Conservation (phyloP, 2,329 filamentous ascomycete genomes). For the Verticillium isaacii region DNA sequence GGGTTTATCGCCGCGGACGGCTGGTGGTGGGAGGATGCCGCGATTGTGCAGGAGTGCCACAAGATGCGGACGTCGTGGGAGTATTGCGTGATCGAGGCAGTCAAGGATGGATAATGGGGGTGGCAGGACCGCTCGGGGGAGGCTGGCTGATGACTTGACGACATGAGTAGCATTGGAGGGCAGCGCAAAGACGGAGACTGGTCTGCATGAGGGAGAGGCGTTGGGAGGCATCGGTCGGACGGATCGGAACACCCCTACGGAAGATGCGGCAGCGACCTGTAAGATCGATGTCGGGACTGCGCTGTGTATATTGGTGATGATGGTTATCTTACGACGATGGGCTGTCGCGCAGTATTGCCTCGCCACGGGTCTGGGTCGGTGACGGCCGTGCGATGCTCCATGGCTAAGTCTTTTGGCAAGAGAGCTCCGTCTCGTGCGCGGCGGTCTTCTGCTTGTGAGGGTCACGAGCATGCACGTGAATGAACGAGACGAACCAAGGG, state of each 20-base stretch:
- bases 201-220: conserved; percentile 4
- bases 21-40: conserved; percentile 61
- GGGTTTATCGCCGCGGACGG: conserved; percentile 38
- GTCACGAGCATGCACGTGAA: no score
- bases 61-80: conserved; percentile 53
- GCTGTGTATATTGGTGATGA: background rate
- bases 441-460: no score
- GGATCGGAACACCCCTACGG: conserved; percentile 2
- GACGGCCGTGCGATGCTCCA: background rate
- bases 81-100: conserved; percentile 51
- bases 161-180: background rate
- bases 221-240: conserved; percentile 11
- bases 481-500: no score
- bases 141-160: background rate
- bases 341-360: no score
- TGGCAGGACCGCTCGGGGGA: no score
- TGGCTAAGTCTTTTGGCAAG: background rate
- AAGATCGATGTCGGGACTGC: no score
- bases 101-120: conserved; percentile 33
- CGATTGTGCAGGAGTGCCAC: conserved; percentile 50
- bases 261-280: background rate
- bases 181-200: background rate
- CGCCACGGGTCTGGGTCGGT: no score
- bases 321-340: no score
- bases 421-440: no score